These are phyloP conservation scores for Thalassiosira exigua DNA, from an alignment of 352 stramenopile genomes.

Conservation along the genomic window DNA sequence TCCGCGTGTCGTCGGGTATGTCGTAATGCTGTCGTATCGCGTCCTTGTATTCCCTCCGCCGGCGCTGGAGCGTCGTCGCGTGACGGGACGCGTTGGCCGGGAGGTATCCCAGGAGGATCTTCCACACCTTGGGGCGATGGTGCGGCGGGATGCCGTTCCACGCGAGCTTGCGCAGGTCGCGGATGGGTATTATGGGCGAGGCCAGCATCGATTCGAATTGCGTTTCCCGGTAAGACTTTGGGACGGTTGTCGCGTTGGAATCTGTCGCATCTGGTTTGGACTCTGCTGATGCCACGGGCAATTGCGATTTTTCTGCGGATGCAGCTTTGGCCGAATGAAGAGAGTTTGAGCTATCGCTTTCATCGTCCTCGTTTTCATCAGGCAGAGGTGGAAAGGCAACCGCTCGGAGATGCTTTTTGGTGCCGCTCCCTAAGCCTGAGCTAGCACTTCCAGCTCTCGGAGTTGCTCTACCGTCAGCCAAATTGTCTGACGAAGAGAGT, in stretches of 20 bases:
- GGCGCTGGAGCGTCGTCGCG: constrained; percentile 90
- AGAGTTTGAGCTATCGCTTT: constrained; percentile 6
- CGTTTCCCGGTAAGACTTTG: constrained; percentile 67
- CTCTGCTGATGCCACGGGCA: neutral
- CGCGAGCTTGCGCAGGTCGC: constrained; percentile 65
- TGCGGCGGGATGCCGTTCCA: constrained; percentile 80
- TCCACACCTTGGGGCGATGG: constrained; percentile 88
- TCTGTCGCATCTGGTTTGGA: neutral
- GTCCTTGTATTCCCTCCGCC: constrained; percentile 96
- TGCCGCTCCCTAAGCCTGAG: neutral
- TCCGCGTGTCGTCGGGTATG: constrained; percentile 93
- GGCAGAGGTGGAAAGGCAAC: constrained; percentile 52
- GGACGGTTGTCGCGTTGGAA: neutral
- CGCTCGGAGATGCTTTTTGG: constrained; percentile 37
- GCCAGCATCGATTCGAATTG: constrained; percentile 71
- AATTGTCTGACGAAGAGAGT: too few species aligned
- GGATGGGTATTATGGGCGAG: constrained; percentile 50
- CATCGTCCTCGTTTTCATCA: constrained; percentile 22
- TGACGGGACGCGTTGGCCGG: constrained; percentile 93
- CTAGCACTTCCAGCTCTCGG: neutral
- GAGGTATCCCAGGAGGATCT: constrained; percentile 96
- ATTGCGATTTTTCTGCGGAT: constrained; percentile 4
- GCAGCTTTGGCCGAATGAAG: constrained; percentile 12
- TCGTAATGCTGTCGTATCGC: constrained; percentile 95
- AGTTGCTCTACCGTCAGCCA: neutral